Conservation (phyloP, 2,329 filamentous ascomycete species). For the Intubia oerlemansii region DNA sequence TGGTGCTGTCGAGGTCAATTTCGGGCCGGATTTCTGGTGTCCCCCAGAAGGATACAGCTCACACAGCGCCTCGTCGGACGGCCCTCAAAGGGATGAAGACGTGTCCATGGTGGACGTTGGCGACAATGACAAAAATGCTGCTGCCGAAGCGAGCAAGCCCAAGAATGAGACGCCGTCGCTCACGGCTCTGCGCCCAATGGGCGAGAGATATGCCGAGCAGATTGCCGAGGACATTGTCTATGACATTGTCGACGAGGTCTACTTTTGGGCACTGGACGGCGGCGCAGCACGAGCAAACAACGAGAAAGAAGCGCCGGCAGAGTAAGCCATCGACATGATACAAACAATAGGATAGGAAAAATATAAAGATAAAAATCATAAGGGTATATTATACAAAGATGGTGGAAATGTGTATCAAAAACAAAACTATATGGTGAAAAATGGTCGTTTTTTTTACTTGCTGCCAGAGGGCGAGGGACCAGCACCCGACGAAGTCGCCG, state of each 20-base stretch:
- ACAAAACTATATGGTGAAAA: too few relatives aligned
- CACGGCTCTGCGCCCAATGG: constrained; percentile 35
- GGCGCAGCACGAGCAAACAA: too few relatives aligned
- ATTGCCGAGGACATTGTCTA: constrained; percentile 87
- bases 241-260: constrained; percentile 85
- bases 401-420: neutral
- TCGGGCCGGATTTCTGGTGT: constrained; percentile 83
- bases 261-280: constrained; percentile 42
- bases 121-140: constrained; percentile 9
- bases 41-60: too few relatives aligned
- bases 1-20: constrained; percentile 81
- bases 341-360: neutral
- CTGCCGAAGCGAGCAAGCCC: neutral
- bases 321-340: too few relatives aligned
- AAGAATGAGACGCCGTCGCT: constrained; percentile 2
- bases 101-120: constrained; percentile 21
- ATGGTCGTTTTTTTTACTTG: too few relatives aligned
- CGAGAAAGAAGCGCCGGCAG: too few relatives aligned
- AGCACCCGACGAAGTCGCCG: too few relatives aligned
- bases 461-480: too few relatives aligned
- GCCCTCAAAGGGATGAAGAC: too few relatives aligned
- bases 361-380: neutral
- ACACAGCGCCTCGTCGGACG: too few relatives aligned
- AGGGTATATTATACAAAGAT: neutral
- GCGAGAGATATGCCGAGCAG: constrained; percentile 74